These are phyloP conservation scores for Royoungia palumana DNA, from an alignment of 768 basidiomycete species.

Conservation along the genomic window DNA sequence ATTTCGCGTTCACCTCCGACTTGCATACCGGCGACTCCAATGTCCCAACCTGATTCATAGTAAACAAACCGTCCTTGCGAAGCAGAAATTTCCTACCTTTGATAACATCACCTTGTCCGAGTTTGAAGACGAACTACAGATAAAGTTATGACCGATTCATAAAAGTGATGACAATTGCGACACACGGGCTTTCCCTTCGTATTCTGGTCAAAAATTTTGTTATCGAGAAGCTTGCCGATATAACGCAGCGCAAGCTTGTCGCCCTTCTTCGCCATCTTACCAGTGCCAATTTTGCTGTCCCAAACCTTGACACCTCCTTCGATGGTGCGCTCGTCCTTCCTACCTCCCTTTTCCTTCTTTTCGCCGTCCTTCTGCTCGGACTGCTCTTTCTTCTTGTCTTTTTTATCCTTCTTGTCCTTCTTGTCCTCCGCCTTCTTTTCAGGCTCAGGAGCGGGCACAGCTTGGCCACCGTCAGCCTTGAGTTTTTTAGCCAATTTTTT, in stretches of 20 bases:
- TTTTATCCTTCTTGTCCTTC: constrained; percentile 33
- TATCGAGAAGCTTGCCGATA: constrained; percentile 82
- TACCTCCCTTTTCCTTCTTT: constrained; percentile 26
- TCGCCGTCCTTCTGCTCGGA: constrained; percentile 30
- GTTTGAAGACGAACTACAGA: constrained; percentile 64
- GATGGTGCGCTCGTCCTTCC: constrained; percentile 37
- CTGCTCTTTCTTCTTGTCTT: constrained; percentile 34
- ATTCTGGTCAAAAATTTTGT: constrained; percentile 78
- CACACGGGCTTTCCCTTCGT: constrained; percentile 82
- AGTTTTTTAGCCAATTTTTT: constrained; percentile 70
- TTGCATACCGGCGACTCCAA: constrained; percentile 90
- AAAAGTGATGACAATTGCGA: constrained; percentile 10
- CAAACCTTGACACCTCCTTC: constrained; percentile 71
- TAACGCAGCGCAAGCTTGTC: constrained; percentile 84
- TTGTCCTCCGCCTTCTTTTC: constrained; percentile 30
- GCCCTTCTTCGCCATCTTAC: constrained; percentile 85
- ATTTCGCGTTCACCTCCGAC: constrained; percentile 84
- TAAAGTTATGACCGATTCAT: not conserved
- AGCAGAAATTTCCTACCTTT: constrained; percentile 56
- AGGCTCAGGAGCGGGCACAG: constrained; percentile 29
- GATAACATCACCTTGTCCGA: constrained; percentile 91
- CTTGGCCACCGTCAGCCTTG: constrained; percentile 55
- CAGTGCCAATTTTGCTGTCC: constrained; percentile 77
- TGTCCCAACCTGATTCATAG: constrained; percentile 69
- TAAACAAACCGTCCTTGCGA: constrained; percentile 1